A percentile compares a stretch with the other conserved stretches of the same genome.
phyloP scores from a whole-genome alignment of 805 yeast genomes.

The Wickerhamiella nectarea region DNA sequence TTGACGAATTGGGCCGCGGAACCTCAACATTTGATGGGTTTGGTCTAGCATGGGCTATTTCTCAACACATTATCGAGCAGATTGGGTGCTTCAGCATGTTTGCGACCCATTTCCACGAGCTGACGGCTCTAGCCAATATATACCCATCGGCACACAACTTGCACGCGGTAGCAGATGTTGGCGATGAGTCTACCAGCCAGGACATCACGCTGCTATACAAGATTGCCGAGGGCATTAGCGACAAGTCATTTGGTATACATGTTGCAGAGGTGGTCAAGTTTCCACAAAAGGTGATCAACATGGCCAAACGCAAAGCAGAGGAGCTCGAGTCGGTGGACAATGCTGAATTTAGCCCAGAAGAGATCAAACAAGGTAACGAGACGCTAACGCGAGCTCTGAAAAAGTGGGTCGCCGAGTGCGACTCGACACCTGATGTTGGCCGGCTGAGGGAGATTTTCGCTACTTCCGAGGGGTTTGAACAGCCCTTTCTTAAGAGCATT shows the following conservation, averaged over 20 bases:
- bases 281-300: slow-evolving; percentile 74
- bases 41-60: slow-evolving; percentile 94
- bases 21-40: slow-evolving; percentile 92
- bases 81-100: slow-evolving; percentile 71
- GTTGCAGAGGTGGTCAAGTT: slow-evolving; percentile 94
- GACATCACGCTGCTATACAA: slow-evolving; percentile 76
- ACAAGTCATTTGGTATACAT: slow-evolving; percentile 93
- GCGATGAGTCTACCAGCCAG: slow-evolving; percentile 14
- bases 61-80: slow-evolving; percentile 63
- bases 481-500: slow-evolving; percentile 13
- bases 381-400: slow-evolving; percentile 32
- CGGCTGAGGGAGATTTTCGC: slow-evolving; percentile 11
- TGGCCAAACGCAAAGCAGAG: slow-evolving; percentile 90
- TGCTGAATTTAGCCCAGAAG: slow-evolving; percentile 34
- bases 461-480: slow-evolving; percentile 12
- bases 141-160: slow-evolving; percentile 53
- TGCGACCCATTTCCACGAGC: slow-evolving; percentile 96
- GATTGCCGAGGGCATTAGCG: slow-evolving; percentile 93
- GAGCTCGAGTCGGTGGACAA: slow-evolving; percentile 60
- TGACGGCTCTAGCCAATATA: slow-evolving; percentile 62
- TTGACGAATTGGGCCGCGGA: slow-evolving; percentile 94
- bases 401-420: slow-evolving; percentile 25
- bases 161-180: slow-evolving; percentile 69
- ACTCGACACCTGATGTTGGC: slow-evolving; percentile 13
- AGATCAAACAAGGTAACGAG: slow-evolving; percentile 42